A percentile compares a stretch with the other conserved stretches of the same genome.
phyloP scores from a whole-genome alignment of 1,139 yeast species.

The Kodamaea derodonti region DNA sequence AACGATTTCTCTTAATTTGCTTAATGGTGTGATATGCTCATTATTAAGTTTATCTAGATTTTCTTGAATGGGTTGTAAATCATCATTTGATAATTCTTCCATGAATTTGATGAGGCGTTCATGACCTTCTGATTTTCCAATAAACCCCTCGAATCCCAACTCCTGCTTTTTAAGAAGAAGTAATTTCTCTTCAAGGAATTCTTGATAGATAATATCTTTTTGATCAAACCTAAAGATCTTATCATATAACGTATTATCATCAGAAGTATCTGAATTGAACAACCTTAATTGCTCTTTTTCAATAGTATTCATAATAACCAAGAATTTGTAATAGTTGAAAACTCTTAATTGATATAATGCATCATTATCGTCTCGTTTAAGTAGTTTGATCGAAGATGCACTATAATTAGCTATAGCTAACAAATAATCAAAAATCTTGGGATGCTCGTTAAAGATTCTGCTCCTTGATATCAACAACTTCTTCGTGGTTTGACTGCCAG shows the following conservation, averaged over 20 bases:
- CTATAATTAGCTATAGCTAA: slow-evolving; percentile 45
- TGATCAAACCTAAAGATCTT: slow-evolving; percentile 40
- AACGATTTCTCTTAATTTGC: slow-evolving; percentile 29
- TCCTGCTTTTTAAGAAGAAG: slow-evolving; percentile 21
- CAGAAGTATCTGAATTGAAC: slow-evolving; percentile 24
- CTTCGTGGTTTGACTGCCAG: slow-evolving; percentile 39
- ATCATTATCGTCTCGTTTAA: slow-evolving; percentile 33
- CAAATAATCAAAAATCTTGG: slow-evolving; percentile 36
- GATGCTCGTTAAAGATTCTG: slow-evolving; percentile 25
- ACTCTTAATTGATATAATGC: slow-evolving; percentile 39
- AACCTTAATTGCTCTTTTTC: slow-evolving; percentile 33
- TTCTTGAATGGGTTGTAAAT: slow-evolving; percentile 8
- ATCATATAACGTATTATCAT: slow-evolving; percentile 33
- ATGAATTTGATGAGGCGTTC: slow-evolving; percentile 17
- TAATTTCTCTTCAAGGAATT: slow-evolving; percentile 34
- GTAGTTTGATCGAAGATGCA: slow-evolving; percentile 35
- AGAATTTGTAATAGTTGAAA: slow-evolving; percentile 40
- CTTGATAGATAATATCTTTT: slow-evolving; percentile 35
- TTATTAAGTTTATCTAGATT: slow-evolving; percentile 15
- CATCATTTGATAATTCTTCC: slow-evolving; percentile 13
- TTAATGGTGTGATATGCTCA: slow-evolving; percentile 28
- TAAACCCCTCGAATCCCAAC: slow-evolving; percentile 28
- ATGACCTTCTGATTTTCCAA: slow-evolving; percentile 17
- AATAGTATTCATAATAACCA: slow-evolving; percentile 30
- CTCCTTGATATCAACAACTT: slow-evolving; percentile 34